Evolutionary conservation across 1,284 basidiomycete species (phyloP).

Genomic region (Pterulicium gracile): DNA sequence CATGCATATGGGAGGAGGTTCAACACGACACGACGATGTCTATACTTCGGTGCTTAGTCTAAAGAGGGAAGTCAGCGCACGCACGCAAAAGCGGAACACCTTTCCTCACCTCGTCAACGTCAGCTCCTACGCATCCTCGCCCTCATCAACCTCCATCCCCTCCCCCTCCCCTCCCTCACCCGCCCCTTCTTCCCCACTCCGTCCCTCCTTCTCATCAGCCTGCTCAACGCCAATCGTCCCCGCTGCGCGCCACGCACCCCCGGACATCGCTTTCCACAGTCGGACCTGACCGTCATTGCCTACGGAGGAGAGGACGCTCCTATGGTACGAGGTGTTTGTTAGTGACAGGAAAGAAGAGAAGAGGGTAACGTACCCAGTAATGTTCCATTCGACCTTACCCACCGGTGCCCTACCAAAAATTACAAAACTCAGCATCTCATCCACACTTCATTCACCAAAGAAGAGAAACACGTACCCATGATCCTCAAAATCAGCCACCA

Average conservation of each 20-base stretch:
- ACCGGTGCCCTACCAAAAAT: slow-evolving; percentile 43
- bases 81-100: too few relatives aligned
- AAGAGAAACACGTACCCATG: slow-evolving; percentile 45
- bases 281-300: slow-evolving; percentile 85
- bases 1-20: too few relatives aligned
- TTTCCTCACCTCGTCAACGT: too few relatives aligned
- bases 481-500: slow-evolving; percentile 81
- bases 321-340: slow-evolving; percentile 19
- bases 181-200: slow-evolving; percentile 22
- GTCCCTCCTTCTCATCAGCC: slow-evolving; percentile 41
- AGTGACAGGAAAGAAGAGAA: slow-evolving; percentile 7
- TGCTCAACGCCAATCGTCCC: slow-evolving; percentile 73
- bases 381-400: slow-evolving; percentile 77
- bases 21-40: too few relatives aligned
- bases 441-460: slow-evolving; percentile 9
- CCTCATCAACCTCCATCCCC: background rate
- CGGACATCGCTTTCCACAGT: slow-evolving; percentile 78
- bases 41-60: too few relatives aligned
- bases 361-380: slow-evolving; percentile 58
- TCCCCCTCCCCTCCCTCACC: slow-evolving; percentile 19
- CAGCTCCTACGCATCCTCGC: too few relatives aligned
- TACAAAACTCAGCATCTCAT: background rate
- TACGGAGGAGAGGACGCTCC: slow-evolving; percentile 80
- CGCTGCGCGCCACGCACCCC: slow-evolving; percentile 64
- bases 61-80: too few relatives aligned